Percentiles rank a stretch among this genome's conserved stretches.
These are phyloP conservation scores for Cyberlindnera euphorbiiphila DNA, from an alignment of 805 yeast genomes.

Conservation along the genomic window DNA sequence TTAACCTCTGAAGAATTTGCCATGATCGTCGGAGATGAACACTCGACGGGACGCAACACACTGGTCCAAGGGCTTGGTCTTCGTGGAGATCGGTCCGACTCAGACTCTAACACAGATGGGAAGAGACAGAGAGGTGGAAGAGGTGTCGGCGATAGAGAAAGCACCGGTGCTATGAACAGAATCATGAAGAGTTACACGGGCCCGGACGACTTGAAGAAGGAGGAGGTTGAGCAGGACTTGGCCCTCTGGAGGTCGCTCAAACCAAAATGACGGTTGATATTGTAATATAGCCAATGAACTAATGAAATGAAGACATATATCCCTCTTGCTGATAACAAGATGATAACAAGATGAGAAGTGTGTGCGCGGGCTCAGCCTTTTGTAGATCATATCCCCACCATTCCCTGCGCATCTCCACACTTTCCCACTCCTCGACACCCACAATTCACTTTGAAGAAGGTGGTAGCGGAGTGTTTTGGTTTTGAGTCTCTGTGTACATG, in stretches of 20 bases:
- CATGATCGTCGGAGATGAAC: constrained; percentile 6
- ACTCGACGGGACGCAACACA: not conserved
- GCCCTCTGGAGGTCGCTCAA: constrained; percentile 12
- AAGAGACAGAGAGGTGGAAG: constrained; percentile 7
- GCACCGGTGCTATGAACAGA: constrained; percentile 20
- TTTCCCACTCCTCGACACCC: too few relatives aligned
- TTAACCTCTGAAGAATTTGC: constrained; percentile 32
- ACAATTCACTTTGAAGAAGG: too few relatives aligned
- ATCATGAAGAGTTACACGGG: constrained; percentile 28
- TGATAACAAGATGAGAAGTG: too few relatives aligned
- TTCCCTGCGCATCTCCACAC: too few relatives aligned
- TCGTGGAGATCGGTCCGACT: constrained; percentile 7
- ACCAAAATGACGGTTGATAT: too few relatives aligned
- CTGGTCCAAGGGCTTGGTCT: constrained; percentile 3
- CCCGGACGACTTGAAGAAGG: constrained; percentile 27
- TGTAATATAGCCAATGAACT: too few relatives aligned
- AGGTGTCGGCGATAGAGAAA: constrained; percentile 9
- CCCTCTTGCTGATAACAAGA: too few relatives aligned
- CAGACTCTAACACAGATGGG: constrained; percentile 12
- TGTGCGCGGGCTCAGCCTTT: too few relatives aligned
- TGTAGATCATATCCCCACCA: too few relatives aligned
- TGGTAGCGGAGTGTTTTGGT: too few relatives aligned
- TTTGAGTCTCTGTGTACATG: too few relatives aligned
- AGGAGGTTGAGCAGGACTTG: constrained; percentile 30
- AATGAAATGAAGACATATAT: too few relatives aligned